Conservation (phyloP, 1,284 basidiomycete species). For the Vanrija pseudolonga region DNA sequence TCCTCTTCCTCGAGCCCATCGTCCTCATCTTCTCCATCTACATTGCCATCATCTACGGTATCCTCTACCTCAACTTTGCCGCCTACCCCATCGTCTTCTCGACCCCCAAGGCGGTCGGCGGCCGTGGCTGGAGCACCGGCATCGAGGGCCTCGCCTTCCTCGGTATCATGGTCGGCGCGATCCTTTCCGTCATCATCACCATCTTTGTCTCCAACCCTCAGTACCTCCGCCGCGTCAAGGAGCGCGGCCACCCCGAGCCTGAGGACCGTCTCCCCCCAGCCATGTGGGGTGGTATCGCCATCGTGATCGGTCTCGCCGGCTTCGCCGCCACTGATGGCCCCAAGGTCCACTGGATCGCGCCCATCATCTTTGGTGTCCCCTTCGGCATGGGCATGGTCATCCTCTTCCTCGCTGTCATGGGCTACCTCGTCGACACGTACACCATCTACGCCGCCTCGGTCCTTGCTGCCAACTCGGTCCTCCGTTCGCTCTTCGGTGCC, state of each 20-base stretch:
- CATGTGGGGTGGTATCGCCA: slow-evolving; percentile 45
- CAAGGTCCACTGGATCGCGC: slow-evolving; percentile 54
- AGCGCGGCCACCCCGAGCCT: slow-evolving; percentile 54
- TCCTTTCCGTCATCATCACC: slow-evolving; percentile 58
- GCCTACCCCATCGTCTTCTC: slow-evolving; percentile 59
- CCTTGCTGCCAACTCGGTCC: slow-evolving; percentile 65
- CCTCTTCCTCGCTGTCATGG: slow-evolving; percentile 59
- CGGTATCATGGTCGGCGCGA: slow-evolving; percentile 61
- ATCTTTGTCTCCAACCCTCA: slow-evolving; percentile 53
- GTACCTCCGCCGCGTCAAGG: slow-evolving; percentile 58
- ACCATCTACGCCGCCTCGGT: slow-evolving; percentile 56
- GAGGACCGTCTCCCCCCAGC: slow-evolving; percentile 60
- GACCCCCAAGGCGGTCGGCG: slow-evolving; percentile 43
- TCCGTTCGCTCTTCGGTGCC: slow-evolving; percentile 64
- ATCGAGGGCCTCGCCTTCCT: slow-evolving; percentile 64
- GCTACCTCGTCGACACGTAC: slow-evolving; percentile 64
- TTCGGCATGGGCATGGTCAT: slow-evolving; percentile 64
- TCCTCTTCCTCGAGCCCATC: slow-evolving; percentile 52
- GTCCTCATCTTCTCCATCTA: slow-evolving; percentile 53
- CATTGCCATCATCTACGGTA: slow-evolving; percentile 57
- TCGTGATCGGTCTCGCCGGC: slow-evolving; percentile 47
- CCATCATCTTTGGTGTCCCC: slow-evolving; percentile 58
- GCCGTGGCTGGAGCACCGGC: slow-evolving; percentile 60
- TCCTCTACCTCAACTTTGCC: slow-evolving; percentile 44
- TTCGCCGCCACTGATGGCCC: slow-evolving; percentile 48